Conservation (phyloP, 1,139 yeast species). For the Suhomyces atakaporum region DNA sequence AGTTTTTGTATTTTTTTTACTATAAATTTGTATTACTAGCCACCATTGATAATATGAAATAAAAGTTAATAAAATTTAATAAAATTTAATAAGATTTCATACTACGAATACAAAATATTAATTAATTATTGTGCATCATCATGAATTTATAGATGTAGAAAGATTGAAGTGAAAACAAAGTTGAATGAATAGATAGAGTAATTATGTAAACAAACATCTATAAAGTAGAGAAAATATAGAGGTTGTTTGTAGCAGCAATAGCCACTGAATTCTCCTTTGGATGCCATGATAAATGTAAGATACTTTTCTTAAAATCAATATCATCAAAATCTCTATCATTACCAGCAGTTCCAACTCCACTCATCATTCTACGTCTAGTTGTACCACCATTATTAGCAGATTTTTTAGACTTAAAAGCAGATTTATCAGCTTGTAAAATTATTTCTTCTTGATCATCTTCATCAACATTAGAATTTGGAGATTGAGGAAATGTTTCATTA, state of each 20-base stretch:
- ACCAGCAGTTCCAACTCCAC: slow-evolving; percentile 40
- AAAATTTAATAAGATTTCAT: no score
- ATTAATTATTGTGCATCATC: slow-evolving; percentile 8
- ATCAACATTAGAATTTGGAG: slow-evolving; percentile 42
- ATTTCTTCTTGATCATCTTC: slow-evolving; percentile 72
- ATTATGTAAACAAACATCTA: slow-evolving; percentile 31
- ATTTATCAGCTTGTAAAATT: slow-evolving; percentile 94
- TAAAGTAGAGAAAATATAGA: slow-evolving; percentile 74
- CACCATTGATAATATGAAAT: neutral
- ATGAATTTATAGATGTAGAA: slow-evolving; percentile 2
- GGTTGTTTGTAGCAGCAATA: slow-evolving; percentile 96
- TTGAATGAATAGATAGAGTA: neutral
- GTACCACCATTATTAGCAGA: slow-evolving; percentile 28
- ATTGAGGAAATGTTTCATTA: slow-evolving; percentile 31
- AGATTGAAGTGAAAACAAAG: slow-evolving; percentile 5
- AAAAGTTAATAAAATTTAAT: no score
- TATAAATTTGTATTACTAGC: no score
- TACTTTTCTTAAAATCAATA: slow-evolving; percentile 92
- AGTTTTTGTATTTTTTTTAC: no score
- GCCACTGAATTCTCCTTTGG: slow-evolving; percentile 96
- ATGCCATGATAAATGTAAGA: slow-evolving; percentile 97
- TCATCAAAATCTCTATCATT: slow-evolving; percentile 66
- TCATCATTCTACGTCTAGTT: slow-evolving; percentile 49
- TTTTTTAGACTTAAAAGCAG: slow-evolving; percentile 87
- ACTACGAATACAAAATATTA: no score